These are phyloP conservation scores for Mycena vulgaris DNA, from an alignment of 768 basidiomycete species.

Conservation along the genomic window DNA sequence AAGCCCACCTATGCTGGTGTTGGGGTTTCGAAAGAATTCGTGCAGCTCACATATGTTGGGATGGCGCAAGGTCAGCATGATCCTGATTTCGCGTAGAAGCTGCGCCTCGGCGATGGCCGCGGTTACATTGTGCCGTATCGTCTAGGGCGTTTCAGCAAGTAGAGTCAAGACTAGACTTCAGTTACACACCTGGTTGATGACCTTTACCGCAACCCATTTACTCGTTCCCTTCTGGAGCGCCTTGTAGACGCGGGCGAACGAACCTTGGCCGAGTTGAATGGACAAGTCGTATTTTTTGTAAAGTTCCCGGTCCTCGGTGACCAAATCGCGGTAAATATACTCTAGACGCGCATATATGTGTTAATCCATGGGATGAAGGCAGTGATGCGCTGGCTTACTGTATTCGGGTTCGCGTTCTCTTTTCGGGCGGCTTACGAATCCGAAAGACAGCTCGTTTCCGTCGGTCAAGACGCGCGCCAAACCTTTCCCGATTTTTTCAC, in stretches of 20 bases:
- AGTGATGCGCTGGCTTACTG: constrained; percentile 17
- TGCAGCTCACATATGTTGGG: constrained; percentile 74
- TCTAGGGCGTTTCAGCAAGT: neutral
- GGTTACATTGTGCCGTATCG: constrained; percentile 12
- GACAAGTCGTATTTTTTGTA: constrained; percentile 56
- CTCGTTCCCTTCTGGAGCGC: constrained; percentile 82
- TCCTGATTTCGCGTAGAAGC: constrained; percentile 65
- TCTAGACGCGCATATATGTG: neutral
- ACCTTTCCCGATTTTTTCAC: constrained; percentile 1
- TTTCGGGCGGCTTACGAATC: neutral
- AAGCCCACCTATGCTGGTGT: constrained; percentile 56
- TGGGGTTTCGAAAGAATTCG: constrained; percentile 67
- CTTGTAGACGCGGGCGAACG: constrained; percentile 92
- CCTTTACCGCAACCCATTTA: constrained; percentile 88
- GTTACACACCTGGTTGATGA: constrained; percentile 69
- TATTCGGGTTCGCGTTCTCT: constrained; percentile 18
- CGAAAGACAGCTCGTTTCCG: constrained; percentile 30
- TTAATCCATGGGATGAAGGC: neutral
- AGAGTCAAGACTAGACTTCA: neutral
- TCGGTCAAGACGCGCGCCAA: constrained; percentile 7
- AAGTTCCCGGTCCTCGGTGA: constrained; percentile 2
- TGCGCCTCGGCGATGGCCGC: neutral
- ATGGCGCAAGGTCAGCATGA: constrained; percentile 69
- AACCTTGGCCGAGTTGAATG: constrained; percentile 86
- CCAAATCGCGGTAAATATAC: constrained; percentile 29